Evolutionary conservation across 73 alveolate genomes (phyloP).

Genomic region (Stentor coeruleus): DNA sequence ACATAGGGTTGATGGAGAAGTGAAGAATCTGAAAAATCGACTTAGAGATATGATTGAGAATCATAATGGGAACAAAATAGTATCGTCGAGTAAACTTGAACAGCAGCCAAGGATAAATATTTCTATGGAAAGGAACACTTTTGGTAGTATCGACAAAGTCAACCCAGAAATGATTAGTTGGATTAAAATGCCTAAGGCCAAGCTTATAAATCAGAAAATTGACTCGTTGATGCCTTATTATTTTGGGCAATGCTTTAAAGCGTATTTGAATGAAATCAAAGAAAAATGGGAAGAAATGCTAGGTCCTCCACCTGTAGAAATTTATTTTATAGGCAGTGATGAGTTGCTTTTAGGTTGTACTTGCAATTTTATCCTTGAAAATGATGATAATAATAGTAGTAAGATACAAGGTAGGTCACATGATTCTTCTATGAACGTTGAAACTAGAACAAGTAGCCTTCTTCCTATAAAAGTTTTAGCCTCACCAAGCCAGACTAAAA

Average conservation of each 20-base stretch:
- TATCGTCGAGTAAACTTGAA: not conserved
- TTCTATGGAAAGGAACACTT: not conserved
- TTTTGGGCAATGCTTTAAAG: not conserved
- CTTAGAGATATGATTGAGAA: not conserved
- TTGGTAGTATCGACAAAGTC: constrained; percentile 16
- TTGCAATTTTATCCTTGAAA: not conserved
- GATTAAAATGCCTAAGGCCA: not conserved
- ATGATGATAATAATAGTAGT: not conserved
- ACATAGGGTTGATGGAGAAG: constrained; percentile 16
- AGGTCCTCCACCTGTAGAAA: not conserved
- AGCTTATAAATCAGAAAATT: not conserved
- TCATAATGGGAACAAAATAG: not conserved
- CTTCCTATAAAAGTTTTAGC: not conserved
- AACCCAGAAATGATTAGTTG: not conserved
- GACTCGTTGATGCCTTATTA: not conserved
- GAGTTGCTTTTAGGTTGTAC: not conserved
- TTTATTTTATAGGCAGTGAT: not conserved
- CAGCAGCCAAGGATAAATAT: not conserved
- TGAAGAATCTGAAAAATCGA: constrained; percentile 1
- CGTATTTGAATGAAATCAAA: not conserved
- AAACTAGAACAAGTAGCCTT: not conserved
- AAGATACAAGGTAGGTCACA: not conserved
- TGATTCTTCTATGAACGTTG: not conserved
- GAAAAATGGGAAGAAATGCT: not conserved
- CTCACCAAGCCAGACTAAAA: not conserved